Evolutionary conservation across 768 basidiomycete genomes (phyloP).

Genomic region (Lentinula aciculospora): DNA sequence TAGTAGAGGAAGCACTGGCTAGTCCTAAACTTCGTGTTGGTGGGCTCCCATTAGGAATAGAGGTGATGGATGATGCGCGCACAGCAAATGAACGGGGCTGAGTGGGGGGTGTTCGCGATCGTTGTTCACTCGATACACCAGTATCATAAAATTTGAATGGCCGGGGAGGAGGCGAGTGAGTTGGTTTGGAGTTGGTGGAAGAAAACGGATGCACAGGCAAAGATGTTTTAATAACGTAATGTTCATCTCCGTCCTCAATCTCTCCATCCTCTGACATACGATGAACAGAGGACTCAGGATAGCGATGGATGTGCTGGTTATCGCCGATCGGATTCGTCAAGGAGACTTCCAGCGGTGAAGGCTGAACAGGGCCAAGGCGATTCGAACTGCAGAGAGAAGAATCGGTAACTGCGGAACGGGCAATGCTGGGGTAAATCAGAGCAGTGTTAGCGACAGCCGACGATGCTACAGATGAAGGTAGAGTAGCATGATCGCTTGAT

Average conservation of each 20-base stretch:
- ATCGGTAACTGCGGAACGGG: too few relatives aligned
- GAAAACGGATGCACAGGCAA: neutral
- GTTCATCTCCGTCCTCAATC: neutral
- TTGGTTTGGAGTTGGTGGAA: neutral
- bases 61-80: neutral
- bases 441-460: neutral
- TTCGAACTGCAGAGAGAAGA: neutral
- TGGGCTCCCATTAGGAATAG: neutral
- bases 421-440: too few relatives aligned
- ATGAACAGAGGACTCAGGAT: too few relatives aligned
- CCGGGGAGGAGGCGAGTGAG: neutral
- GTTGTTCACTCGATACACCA: neutral
- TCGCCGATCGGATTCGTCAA: neutral
- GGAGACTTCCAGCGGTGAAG: neutral
- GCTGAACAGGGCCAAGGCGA: neutral
- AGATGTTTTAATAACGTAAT: neutral
- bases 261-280: conserved; percentile 3
- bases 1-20: neutral
- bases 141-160: neutral
- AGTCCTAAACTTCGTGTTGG: neutral
- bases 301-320: neutral
- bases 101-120: conserved; percentile 6
- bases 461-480: neutral
- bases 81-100: conserved; percentile 4
- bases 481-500: neutral